Evolutionary conservation across 805 yeast genomes (phyloP).

Genomic region (Limtongia smithiae): DNA sequence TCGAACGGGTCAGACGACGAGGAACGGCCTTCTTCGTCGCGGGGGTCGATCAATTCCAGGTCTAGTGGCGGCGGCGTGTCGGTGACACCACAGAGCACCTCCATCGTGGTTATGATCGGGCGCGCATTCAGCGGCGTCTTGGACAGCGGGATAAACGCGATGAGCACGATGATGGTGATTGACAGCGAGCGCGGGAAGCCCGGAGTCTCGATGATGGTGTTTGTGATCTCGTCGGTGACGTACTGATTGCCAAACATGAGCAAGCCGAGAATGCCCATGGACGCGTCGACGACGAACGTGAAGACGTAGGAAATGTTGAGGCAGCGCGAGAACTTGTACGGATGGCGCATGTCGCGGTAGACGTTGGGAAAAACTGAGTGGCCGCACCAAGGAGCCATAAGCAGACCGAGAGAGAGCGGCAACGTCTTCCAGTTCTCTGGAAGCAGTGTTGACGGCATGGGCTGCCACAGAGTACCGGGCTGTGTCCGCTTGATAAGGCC

Average conservation of each 20-base stretch:
- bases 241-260: constrained; percentile 69
- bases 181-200: constrained; percentile 67
- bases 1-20: background rate
- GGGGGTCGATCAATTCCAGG: background rate
- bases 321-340: constrained; percentile 53
- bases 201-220: constrained; percentile 59
- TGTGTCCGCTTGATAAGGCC: constrained; percentile 58
- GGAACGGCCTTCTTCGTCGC: background rate
- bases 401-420: constrained; percentile 41
- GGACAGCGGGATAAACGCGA: constrained; percentile 80
- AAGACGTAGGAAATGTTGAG: constrained; percentile 54
- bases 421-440: constrained; percentile 55
- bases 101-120: constrained; percentile 73
- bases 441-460: constrained; percentile 64
- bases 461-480: constrained; percentile 71
- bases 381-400: constrained; percentile 73
- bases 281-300: constrained; percentile 56
- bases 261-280: constrained; percentile 64
- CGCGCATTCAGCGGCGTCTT: constrained; percentile 80
- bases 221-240: constrained; percentile 47
- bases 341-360: constrained; percentile 71
- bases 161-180: constrained; percentile 51
- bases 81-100: constrained; percentile 46
- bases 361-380: constrained; percentile 80
- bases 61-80: constrained; percentile 12